Percentiles rank a stretch among this genome's conserved stretches.
These are phyloP conservation scores for Crassisporium funariophilum DNA, from an alignment of 768 basidiomycete species.

Conservation along the genomic window DNA sequence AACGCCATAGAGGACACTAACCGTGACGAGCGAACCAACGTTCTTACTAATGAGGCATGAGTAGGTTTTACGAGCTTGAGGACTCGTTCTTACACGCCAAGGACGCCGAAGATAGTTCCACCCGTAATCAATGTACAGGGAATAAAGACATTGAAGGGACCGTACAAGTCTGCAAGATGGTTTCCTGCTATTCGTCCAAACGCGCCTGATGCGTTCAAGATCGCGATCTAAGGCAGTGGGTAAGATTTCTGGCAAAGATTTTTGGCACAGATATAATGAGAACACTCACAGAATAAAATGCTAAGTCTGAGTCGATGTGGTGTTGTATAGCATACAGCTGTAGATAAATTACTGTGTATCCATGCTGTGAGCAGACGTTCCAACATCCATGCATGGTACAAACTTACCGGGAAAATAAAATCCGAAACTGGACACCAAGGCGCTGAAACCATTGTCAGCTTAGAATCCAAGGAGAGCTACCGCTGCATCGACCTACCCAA, in stretches of 20 bases:
- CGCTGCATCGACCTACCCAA: slow-evolving; percentile 19
- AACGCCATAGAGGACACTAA: slow-evolving; percentile 45
- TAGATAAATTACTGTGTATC: slow-evolving; percentile 47
- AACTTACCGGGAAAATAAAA: slow-evolving; percentile 38
- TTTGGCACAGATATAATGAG: neutral
- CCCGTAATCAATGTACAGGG: slow-evolving; percentile 34
- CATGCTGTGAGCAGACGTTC: neutral
- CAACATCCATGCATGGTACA: neutral
- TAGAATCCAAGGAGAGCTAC: slow-evolving; percentile 3
- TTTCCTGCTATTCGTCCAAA: slow-evolving; percentile 36
- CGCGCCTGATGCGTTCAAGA: slow-evolving; percentile 34
- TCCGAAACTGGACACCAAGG: slow-evolving; percentile 7
- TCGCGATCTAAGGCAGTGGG: slow-evolving; percentile 32
- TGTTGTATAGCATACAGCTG: slow-evolving; percentile 50
- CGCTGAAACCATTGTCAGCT: slow-evolving; percentile 12
- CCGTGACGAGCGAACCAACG: slow-evolving; percentile 33
- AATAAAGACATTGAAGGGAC: slow-evolving; percentile 35
- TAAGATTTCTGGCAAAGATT: slow-evolving; percentile 4
- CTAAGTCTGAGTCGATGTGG: slow-evolving; percentile 40
- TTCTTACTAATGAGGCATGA: slow-evolving; percentile 22
- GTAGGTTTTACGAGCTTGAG: too few relatives aligned
- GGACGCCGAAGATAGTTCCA: slow-evolving; percentile 38
- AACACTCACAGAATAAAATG: slow-evolving; percentile 49
- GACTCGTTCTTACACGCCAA: slow-evolving; percentile 31
- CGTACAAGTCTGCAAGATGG: slow-evolving; percentile 33